Conservation (phyloP, 2,329 filamentous ascomycete species). For the Zymoseptoria passerinii region DNA sequence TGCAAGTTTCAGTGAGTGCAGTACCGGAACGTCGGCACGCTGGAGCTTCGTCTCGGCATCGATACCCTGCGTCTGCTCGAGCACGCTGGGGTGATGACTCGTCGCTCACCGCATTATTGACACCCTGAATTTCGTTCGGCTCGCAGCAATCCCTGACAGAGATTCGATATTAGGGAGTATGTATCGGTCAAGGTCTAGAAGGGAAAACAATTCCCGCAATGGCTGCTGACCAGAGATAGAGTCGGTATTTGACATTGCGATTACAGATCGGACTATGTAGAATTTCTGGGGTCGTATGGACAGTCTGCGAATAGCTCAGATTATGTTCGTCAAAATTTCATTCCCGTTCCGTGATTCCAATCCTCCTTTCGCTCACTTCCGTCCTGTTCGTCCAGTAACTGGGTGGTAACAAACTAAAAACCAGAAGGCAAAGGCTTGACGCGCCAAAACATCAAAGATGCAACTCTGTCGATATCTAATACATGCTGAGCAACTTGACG, state of each 20-base stretch:
- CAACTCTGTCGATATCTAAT: not conserved
- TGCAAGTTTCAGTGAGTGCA: too few species aligned
- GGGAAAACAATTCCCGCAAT: not conserved
- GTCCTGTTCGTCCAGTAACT: not conserved
- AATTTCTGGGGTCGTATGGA: not conserved
- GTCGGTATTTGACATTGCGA: not conserved
- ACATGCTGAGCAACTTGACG: constrained; percentile 8
- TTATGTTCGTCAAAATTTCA: not conserved
- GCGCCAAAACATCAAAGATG: not conserved
- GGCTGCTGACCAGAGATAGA: not conserved
- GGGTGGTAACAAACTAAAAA: not conserved
- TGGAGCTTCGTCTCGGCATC: too few species aligned
- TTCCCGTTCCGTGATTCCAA: not conserved
- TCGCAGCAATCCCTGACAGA: too few species aligned
- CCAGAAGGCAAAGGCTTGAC: not conserved
- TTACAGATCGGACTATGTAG: not conserved
- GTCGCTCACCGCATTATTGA: not conserved
- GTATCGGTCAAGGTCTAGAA: not conserved
- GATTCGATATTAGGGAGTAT: not conserved
- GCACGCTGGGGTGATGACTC: not conserved
- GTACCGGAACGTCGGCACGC: too few species aligned
- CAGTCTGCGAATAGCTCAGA: not conserved
- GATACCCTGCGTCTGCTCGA: too few species aligned
- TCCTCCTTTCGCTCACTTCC: not conserved
- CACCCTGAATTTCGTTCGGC: not conserved